phyloP scores from a whole-genome alignment of 179 eudicot genomes.

The Nepenthes alata region DNA sequence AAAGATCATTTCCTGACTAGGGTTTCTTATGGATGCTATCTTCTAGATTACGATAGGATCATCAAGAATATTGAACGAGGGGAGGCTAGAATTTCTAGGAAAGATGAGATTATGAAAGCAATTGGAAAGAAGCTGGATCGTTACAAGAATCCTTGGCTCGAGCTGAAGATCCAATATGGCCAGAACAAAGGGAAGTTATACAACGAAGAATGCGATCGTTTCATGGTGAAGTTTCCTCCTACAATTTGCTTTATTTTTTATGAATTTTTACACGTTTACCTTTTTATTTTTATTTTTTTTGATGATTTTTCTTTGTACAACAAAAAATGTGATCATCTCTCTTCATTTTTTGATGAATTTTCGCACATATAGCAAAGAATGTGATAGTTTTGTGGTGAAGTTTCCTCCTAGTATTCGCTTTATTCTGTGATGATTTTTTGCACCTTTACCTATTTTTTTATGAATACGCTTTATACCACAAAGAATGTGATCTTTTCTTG shows the following conservation, averaged over 20 bases:
- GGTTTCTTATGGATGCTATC: constrained; percentile 3
- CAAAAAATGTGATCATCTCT: too few species aligned
- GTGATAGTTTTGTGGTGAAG: neutral
- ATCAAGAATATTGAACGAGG: constrained; percentile 96
- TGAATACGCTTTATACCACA: too few species aligned
- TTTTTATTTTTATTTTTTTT: neutral
- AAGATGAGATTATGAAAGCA: constrained; percentile 96
- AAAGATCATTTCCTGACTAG: constrained; percentile 2
- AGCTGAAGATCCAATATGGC: constrained; percentile 91
- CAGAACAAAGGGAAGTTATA: constrained; percentile 97
- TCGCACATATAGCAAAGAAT: too few species aligned
- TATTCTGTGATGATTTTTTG: too few species aligned
- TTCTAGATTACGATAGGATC: constrained; percentile 81
- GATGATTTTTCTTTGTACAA: too few species aligned
- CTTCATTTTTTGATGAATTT: too few species aligned
- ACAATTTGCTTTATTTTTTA: neutral
- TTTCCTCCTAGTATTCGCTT: too few species aligned
- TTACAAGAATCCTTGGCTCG: constrained; percentile 97
- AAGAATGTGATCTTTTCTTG: too few species aligned
- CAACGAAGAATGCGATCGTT: constrained; percentile 97
- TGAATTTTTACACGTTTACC: neutral
- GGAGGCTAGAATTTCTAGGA: constrained; percentile 90
- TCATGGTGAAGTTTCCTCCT: constrained; percentile 50
- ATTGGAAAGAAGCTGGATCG: constrained; percentile 92
- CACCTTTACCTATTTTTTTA: too few species aligned